Evolutionary conservation across 352 stramenopile genomes (phyloP), one percentile per base, ranked within the genome.

Genomic region (Phytophthora hibernalis): DNA sequence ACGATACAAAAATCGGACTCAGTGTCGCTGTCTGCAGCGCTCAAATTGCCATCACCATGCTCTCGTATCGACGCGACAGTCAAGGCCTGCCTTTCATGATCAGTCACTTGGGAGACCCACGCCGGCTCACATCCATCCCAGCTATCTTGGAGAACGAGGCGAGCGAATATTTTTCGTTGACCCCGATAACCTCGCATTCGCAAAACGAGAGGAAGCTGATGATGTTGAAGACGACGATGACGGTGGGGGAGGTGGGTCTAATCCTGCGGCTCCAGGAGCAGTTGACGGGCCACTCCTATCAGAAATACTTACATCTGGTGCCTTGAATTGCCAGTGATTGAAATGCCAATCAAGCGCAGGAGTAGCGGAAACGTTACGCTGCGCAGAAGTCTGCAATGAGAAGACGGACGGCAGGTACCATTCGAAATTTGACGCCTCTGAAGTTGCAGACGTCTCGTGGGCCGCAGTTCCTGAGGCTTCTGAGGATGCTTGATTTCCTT

Each of bases 271-370:
- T 28, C 40, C 30, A 10, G 65, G 40, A 47, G 54, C 55, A 57
- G 31, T 55, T 24, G 50, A 42, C 13, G 61, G 47, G 18, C 33
- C 13, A 28, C 47, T 38, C 18, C 67, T 62, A 18, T 74, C 69
- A 42, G 56, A 68, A 18, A 67, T 44, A 10, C 49, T 52, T 43
- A 33, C 57, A 38, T 77, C 68, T 12, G 58, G 42, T 50, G 61
- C 24, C 59, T 74, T 79, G 15, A 74, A 77, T n/a, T 79, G 68
- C 72, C 72, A 92, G 37, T 85, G 72, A 47, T 90, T 72, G 42
- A 93, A 95, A 74, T 95, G 82, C 86, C 86, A 95, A 47, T 95
- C 86, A 21, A 93, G 71, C 8, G 78, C 79, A 49, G 86, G 87
- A 6, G 70, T 64, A 8, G 73, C 76, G 9, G 78, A 87, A 45